Base-by-base conservation (phyloP, 495 filamentous ascomycete species). In the Viridothelium virens region DNA sequence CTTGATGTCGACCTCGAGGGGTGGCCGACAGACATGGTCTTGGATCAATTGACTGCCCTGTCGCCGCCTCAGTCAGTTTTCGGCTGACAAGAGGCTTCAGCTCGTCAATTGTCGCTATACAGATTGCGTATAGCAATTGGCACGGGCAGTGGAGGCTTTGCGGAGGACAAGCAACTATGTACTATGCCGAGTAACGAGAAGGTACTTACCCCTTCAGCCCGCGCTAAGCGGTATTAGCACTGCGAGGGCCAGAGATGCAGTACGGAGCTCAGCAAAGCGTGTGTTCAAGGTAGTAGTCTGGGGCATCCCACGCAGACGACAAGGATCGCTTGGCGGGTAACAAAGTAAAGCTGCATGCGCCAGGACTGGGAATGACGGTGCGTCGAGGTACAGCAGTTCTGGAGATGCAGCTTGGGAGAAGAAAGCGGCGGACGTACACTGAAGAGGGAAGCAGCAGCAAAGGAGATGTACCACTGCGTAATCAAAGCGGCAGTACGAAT, bases 1-100 rank as follows among this genome's bases (percentile, higher is more conserved):
- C 76, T 70, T 85, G 86, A 73, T 85, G 82, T 77, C 31, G 53
- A 59, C 25, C 85, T 81, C 62, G 84, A 79, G 69, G 79, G 64
- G 44, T 78, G 74, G 70, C 77, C 77, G 7, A 76, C 66, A 65
- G 81, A 83, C 81, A 83, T 83, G 4, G 53, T 59, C 53, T 36
- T 31, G 53, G 53, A 33, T 59, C 53, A 59, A 59, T 59, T 59
- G 53, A 59, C 53, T 59, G 18, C 18, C 25, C 53, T 59, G 53
- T 18, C 31, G 53, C 53, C 7, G 10, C 36, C 36, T 2, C 44
- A 48, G 46, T 65, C 63, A 65, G 63, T 53, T 44, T 34, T 18
- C 31, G n/a, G 39, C 44, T n/a, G 33, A 18, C 41, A 53, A 31
- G 63, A 65, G 12, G 46, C 34, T 37, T 18, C 14, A 44, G 34